Evolutionary conservation across 2,329 filamentous ascomycete genomes (phyloP).

Genomic region (Fusarium coffeatum): DNA sequence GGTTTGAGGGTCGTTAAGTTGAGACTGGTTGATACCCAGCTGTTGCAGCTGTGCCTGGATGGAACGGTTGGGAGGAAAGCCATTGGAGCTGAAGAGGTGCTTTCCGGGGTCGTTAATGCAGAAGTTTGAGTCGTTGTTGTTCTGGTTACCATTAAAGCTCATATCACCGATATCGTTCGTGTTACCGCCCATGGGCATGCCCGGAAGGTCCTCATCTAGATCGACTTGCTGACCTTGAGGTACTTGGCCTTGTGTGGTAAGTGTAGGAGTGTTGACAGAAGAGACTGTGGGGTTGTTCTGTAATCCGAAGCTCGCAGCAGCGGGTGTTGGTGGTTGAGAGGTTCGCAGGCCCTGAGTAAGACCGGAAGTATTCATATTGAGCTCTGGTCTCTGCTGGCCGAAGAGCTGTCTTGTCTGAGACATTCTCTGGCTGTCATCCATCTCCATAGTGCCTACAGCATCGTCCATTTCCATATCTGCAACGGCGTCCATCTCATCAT

Average conservation of each 20-base stretch:
- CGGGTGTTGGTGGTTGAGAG: slow-evolving; percentile 88
- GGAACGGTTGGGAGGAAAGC: slow-evolving; percentile 73
- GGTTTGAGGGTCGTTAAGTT: slow-evolving; percentile 82
- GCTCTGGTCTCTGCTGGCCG: slow-evolving; percentile 72
- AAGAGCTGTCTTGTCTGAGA: slow-evolving; percentile 78
- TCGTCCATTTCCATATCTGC: slow-evolving; percentile 99
- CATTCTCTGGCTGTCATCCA: slow-evolving; percentile 72
- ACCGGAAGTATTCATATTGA: slow-evolving; percentile 84
- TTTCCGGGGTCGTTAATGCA: slow-evolving; percentile 95
- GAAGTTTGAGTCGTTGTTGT: slow-evolving; percentile 59
- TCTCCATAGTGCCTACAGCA: slow-evolving; percentile 73
- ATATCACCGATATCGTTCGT: slow-evolving; percentile 63
- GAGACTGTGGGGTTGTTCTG: slow-evolving; percentile 97
- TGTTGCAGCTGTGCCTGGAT: slow-evolving; percentile 76
- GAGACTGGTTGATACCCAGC: slow-evolving; percentile 79
- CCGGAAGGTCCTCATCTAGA: slow-evolving; percentile 78
- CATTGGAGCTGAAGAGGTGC: slow-evolving; percentile 87
- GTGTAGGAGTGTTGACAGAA: slow-evolving; percentile 93
- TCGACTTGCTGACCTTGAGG: slow-evolving; percentile 69
- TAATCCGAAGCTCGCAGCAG: slow-evolving; percentile 79
- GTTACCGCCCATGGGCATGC: slow-evolving; percentile 71
- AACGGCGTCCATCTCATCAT: slow-evolving; percentile 82
- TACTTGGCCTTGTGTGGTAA: slow-evolving; percentile 80
- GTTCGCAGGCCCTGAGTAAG: slow-evolving; percentile 81
- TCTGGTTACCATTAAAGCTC: slow-evolving; percentile 61